Conservation (phyloP, 148 eudicot genomes). For the Cornus kousa region DNA sequence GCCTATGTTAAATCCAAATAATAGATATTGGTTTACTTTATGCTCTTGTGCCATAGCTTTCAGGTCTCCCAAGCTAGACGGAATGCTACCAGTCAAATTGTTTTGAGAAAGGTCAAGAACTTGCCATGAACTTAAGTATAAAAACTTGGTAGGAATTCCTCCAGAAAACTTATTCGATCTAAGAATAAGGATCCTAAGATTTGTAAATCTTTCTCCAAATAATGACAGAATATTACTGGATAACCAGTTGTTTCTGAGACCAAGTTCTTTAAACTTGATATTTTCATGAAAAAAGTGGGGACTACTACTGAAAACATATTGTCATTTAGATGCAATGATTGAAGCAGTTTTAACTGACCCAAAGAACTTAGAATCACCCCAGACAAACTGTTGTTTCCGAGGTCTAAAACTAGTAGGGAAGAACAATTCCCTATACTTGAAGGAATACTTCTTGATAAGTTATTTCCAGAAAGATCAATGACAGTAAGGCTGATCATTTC, state of each 20-base stretch:
- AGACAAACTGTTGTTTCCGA: no score
- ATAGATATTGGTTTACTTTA: constrained; percentile 14
- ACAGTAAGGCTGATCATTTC: constrained; percentile 18
- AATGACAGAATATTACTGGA: constrained; percentile 26
- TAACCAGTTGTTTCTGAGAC: constrained; percentile 31
- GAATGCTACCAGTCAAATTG: no score
- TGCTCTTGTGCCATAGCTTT: constrained; percentile 4
- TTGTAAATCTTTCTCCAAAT: constrained; percentile 18
- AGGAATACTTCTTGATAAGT: neutral
- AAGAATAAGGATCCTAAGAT: constrained; percentile 30
- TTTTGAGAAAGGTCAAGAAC: no score
- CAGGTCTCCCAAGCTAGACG: no score
- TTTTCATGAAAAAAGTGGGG: neutral
- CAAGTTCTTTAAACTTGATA: constrained; percentile 25
- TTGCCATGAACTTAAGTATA: constrained; percentile 3
- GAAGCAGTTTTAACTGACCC: constrained; percentile 21
- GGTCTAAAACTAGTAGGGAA: no score
- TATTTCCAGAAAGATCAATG: constrained; percentile 17
- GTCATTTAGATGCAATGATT: constrained; percentile 28
- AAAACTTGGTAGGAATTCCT: constrained; percentile 20
- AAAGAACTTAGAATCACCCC: no score
- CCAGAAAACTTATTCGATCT: constrained; percentile 33
- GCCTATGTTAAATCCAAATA: constrained; percentile 22
- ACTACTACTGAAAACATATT: constrained; percentile 28
- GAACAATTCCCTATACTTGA: no score